A percentile compares a stretch with the other conserved stretches of the same genome.
phyloP scores from a whole-genome alignment of 1,139 yeast species.

The Scheffersomyces quercinus region DNA sequence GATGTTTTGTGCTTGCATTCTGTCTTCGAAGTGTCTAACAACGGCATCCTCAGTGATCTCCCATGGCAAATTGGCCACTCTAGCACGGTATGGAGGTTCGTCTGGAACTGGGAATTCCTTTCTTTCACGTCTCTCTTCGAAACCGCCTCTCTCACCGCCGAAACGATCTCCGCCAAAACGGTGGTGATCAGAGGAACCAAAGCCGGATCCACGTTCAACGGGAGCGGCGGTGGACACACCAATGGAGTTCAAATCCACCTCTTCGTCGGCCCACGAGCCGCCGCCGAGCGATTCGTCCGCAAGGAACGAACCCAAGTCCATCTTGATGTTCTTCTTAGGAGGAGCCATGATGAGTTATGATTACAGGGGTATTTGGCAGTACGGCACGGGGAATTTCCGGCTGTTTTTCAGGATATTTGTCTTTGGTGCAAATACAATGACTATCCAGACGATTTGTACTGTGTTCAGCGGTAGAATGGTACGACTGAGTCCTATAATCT shows the following conservation, averaged over 20 bases:
- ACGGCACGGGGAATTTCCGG: too few relatives aligned
- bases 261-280: slow-evolving; percentile 31
- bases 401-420: too few relatives aligned
- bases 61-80: slow-evolving; percentile 85
- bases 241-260: slow-evolving; percentile 26
- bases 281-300: slow-evolving; percentile 51
- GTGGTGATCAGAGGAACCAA: slow-evolving; percentile 7
- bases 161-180: slow-evolving; percentile 10
- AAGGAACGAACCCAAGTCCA: slow-evolving; percentile 54
- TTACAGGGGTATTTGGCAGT: too few relatives aligned
- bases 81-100: slow-evolving; percentile 86
- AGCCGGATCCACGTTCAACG: slow-evolving; percentile 8
- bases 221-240: slow-evolving; percentile 25
- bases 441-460: too few relatives aligned
- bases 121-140: slow-evolving; percentile 39
- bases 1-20: slow-evolving; percentile 50
- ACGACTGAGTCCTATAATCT: too few relatives aligned
- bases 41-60: slow-evolving; percentile 70
- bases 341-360: slow-evolving; percentile 25
- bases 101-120: slow-evolving; percentile 87
- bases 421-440: too few relatives aligned
- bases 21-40: slow-evolving; percentile 65
- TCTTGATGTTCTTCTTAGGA: slow-evolving; percentile 46
- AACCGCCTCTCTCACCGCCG: slow-evolving; percentile 8
- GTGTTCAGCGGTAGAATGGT: too few relatives aligned